Evolutionary conservation across 345 rosid species (phyloP), one percentile per base, ranked within the genome.

Genomic region (Brassica napus): DNA sequence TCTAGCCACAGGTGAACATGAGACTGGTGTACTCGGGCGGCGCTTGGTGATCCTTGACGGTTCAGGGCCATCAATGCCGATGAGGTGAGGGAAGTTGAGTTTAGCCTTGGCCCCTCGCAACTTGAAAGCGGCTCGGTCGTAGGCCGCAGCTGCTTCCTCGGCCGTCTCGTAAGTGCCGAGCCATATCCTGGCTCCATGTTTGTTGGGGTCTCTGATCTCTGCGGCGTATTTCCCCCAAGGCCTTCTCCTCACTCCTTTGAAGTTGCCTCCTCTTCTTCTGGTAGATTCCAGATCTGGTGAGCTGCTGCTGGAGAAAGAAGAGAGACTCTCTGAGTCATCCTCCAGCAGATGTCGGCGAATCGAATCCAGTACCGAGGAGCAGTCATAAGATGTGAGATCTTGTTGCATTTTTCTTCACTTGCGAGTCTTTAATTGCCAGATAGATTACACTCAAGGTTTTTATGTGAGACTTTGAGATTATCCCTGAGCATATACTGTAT

Each of bases 311-410:
- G 70, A 10, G 30, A 66, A 39, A 66, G 55, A 39, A 21, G 14
- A 6, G 18, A 37, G 30, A 4, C 8, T 47, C 10, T 74, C 77
- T 10, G 55, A 39, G 63, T 63, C 78, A 49, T 74, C 78, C 24
- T 73, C 77, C 1, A 73, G 18, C 59, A 73, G 37, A 42, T 73
- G 77, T 9, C 69, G 69, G 4, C 77, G 42, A 44, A 73, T 73
- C 15, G 77, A 62, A 49, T 73, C 77, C 23, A 73, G 69, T 10
- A 18, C 61, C 0, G 44, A 26, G 77, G 60, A 73, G 60, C 55
- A 58, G 65, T 71, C 14, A 21, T 57, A 62, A 0, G 65, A 18
- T 28, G 61, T n/a, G 44, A 54, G 72, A 68, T 44, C 23, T 2
- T 8, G n/a, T 30, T 70, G 74, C 74, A 70, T 70, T 70, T 9